Evolutionary conservation across 1,139 yeast species (phyloP), one percentile per base, ranked within the genome.

Genomic region (Kodamaea anthophila): DNA sequence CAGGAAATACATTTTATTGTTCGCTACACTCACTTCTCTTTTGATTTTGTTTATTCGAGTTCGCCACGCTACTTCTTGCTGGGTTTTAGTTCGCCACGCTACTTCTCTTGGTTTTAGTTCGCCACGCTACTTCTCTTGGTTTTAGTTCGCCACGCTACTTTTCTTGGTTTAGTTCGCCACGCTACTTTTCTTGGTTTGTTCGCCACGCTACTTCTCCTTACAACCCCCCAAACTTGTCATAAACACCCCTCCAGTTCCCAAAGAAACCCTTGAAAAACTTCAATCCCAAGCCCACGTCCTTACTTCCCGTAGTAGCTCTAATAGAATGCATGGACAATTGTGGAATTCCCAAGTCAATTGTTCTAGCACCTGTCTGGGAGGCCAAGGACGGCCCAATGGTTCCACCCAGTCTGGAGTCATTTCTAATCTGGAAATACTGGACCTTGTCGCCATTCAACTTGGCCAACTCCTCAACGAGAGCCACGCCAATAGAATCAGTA

Each of bases 291-390:
- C 80, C 82, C 27, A 80, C 65, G 45, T 83, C 94, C 44, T 70
- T 70, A 18, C 75, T 64, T 8, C 94, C 93, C 20, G 81, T 71
- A 12, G 82, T 70, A 15, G 87, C 88, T 46, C 93, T 63, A 35
- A 82, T 80, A 31, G 86, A 77, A 53, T 83, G 94, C 94, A 83
- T 83, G 6, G 87, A 70, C 41, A 81, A 60, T 44, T 81, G 87
- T 0, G 93, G 79, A 38, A 83, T 75, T 23, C 94, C 94, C 34
- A 80, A 60, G 49, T 83, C 94, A 29, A 81, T 68, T 15, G 86
- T 77, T 46, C 86, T 66, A 9, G 87, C 82, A 18, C 94, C 93
- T 2, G 88, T 79, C 24, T 55, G 64, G 5, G 75, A 58, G 1
- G 86, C 64, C 32, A 83, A 58, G 26, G 70, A 64, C 5, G 91